Evolutionary conservation across 257 asterid species (phyloP), one percentile per base, ranked within the genome.

Genomic region (Solanum neorickii): DNA sequence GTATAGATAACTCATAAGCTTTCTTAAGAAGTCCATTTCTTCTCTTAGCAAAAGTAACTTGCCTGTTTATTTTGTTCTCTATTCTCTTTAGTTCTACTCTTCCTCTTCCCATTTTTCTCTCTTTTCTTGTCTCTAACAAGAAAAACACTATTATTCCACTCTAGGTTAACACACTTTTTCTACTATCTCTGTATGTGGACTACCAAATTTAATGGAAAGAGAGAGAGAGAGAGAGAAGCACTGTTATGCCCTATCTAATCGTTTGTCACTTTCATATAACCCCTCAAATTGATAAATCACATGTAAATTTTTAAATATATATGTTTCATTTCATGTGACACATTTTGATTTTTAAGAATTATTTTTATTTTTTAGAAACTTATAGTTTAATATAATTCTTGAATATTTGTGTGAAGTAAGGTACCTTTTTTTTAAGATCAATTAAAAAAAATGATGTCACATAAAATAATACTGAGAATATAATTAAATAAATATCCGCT

Each of bases 1-100:
- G 84, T 66, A 89, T 84, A 69, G 91, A 89, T 44, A 89, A 62
- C 44, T 89, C 91, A 84, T 89, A 89, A 47, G 91, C 91, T 73
- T 89, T 89, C 82, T 89, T 89, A 33, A 89, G 88, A 33, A 89
- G 87, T 31, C 90, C 91, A 89, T 87, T 89, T 89, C 91, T 89
- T 84, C 91, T 89, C 88, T 89, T 89, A 46, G 91, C 90, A 89
- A 89, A 89, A 25, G 90, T 89, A 1, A 89, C 90, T 47, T 89
- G 91, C 88, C 90, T 87, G 88, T 89, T 89, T 89, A 89, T 89
- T 86, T 89, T 89, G 86, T 89, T 89, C 88, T 89, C 91, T 84
- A 89, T 83, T 74, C 92, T 91, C 89, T 88, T 86, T 70, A 89
- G 65, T 56, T 82, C 89, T 23, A 85, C 90, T 83, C 84, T 75